Conservation (phyloP, 352 stramenopile genomes). For the Globisporangium carolinianum region DNA sequence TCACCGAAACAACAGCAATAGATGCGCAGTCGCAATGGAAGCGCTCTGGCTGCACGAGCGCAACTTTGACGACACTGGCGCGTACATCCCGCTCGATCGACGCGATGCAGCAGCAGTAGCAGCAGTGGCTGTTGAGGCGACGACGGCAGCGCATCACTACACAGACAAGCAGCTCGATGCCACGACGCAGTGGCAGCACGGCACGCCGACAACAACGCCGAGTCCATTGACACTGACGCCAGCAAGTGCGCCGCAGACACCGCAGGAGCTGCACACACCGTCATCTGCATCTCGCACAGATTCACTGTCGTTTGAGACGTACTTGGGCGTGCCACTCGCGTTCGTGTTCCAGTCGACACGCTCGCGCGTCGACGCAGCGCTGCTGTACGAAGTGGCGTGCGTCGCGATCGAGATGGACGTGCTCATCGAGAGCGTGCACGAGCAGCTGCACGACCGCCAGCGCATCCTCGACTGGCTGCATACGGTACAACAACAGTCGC, state of each 20-base stretch:
- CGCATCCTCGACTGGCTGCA: conserved; percentile 10
- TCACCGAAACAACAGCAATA: too few species aligned
- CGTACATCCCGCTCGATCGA: too few species aligned
- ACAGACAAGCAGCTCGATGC: not conserved
- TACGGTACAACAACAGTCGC: not conserved
- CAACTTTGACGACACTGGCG: not conserved
- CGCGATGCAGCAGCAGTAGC: not conserved
- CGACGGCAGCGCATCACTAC: not conserved
- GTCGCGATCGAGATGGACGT: conserved; percentile 31
- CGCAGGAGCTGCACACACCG: not conserved
- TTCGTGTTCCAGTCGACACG: conserved; percentile 15
- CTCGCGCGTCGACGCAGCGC: conserved; percentile 15
- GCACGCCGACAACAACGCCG: not conserved
- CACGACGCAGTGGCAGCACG: not conserved
- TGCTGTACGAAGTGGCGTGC: conserved; percentile 22
- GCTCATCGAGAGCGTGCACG: conserved; percentile 16
- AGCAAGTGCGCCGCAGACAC: not conserved
- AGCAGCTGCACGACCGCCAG: conserved; percentile 30
- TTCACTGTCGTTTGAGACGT: conserved; percentile 9
- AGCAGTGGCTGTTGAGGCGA: not conserved
- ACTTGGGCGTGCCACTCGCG: conserved; percentile 16
- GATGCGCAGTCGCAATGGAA: conserved; percentile 9
- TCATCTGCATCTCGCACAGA: not conserved
- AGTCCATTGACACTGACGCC: not conserved
- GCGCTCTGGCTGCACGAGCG: conserved; percentile 19